Percentiles rank a stretch among this genome's conserved stretches.
Conservation (phyloP, 2,329 filamentous ascomycete genomes). For the Microdochium trichocladiopsis region DNA sequence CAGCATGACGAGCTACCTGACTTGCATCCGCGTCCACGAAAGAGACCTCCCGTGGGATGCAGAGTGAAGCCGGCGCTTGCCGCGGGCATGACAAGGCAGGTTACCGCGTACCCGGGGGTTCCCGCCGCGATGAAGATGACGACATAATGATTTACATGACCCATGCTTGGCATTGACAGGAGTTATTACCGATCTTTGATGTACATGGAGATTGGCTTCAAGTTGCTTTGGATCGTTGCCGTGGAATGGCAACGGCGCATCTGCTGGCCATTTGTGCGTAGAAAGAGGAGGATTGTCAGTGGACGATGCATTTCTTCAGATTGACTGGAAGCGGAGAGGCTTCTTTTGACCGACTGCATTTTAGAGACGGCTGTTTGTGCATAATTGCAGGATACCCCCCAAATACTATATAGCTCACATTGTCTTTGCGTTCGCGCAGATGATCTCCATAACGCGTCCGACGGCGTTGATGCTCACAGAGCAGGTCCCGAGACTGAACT, state of each 20-base stretch:
- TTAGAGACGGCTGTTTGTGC: not conserved
- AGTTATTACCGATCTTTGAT: not conserved
- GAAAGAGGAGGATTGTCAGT: not conserved
- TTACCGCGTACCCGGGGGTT: too few relatives aligned
- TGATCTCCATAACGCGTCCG: too few relatives aligned
- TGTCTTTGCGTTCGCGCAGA: too few relatives aligned
- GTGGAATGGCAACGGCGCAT: not conserved
- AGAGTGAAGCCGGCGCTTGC: slow-evolving; percentile 5
- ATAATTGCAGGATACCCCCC: slow-evolving; percentile 4
- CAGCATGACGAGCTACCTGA: slow-evolving; percentile 20
- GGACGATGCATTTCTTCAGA: not conserved
- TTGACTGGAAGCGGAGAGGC: not conserved
- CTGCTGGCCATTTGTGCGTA: not conserved
- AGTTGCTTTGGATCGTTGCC: not conserved
- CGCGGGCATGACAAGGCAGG: too few relatives aligned
- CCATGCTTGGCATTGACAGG: not conserved
- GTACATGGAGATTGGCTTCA: not conserved
- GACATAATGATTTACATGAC: slow-evolving; percentile 1
- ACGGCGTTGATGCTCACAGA: too few relatives aligned
- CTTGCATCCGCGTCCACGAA: slow-evolving; percentile 21
- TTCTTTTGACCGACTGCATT: not conserved
- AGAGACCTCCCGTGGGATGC: slow-evolving; percentile 22
- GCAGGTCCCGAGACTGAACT: too few relatives aligned
- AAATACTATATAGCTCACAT: not conserved
- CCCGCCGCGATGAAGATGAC: too few relatives aligned